A percentile compares a stretch with the other conserved stretches of the same genome.
phyloP scores from a whole-genome alignment of 208 protist genomes.

The Trypanosoma lewisi region DNA sequence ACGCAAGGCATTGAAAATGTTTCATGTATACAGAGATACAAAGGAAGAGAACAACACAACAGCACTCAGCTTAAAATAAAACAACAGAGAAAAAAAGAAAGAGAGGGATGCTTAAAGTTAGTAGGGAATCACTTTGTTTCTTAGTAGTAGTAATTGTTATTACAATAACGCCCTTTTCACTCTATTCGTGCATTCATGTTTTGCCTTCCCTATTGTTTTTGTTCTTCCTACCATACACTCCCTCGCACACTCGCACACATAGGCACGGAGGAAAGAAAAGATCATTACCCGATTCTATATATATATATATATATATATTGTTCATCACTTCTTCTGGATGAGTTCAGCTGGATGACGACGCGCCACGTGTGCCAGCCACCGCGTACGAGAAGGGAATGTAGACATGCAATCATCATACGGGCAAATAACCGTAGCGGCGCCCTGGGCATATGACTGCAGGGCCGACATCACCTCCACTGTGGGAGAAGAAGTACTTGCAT shows the following conservation, averaged over 20 bases:
- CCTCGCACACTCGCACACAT: too few relatives aligned
- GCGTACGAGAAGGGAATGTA: conserved; percentile 33
- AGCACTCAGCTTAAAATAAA: too few relatives aligned
- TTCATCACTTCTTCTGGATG: background rate
- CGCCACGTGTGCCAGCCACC: conserved; percentile 39
- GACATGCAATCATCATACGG: conserved; percentile 47
- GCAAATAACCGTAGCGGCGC: conserved; percentile 24
- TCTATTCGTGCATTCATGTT: background rate
- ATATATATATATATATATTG: too few relatives aligned
- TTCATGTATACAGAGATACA: too few relatives aligned
- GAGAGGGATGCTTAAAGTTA: too few relatives aligned
- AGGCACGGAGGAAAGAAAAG: background rate
- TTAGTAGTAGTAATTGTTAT: too few relatives aligned
- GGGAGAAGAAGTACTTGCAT: background rate
- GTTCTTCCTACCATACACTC: background rate
- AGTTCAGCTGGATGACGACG: conserved; percentile 40
- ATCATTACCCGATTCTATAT: too few relatives aligned
- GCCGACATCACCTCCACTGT: background rate
- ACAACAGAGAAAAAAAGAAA: too few relatives aligned
- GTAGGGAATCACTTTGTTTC: too few relatives aligned
- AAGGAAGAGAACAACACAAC: too few relatives aligned
- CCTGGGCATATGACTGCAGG: background rate
- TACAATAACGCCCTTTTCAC: too few relatives aligned
- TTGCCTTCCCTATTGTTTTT: background rate
- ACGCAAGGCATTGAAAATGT: too few relatives aligned